phyloP scores from a whole-genome alignment of 2,329 filamentous ascomycete species.

The Alternaria triticimaculans region DNA sequence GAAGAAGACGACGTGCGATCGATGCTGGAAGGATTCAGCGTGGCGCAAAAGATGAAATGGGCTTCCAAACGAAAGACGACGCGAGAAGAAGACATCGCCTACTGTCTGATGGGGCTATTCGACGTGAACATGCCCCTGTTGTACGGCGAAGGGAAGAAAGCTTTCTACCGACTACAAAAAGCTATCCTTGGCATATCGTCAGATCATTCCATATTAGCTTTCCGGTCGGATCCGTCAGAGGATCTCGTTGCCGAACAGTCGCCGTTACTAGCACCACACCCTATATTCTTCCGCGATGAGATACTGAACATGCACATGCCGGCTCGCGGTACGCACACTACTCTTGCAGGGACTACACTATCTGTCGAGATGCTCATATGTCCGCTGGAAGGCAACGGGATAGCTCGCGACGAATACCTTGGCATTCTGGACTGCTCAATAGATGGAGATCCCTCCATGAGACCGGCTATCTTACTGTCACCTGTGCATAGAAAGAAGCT shows the following conservation, averaged over 20 bases:
- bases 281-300: neutral
- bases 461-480: neutral
- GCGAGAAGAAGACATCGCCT: slow-evolving; percentile 22
- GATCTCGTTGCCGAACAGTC: neutral
- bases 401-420: neutral
- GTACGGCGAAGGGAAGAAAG: slow-evolving; percentile 35
- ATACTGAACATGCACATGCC: neutral
- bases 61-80: slow-evolving; percentile 5
- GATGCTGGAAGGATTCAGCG: neutral
- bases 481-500: neutral
- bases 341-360: neutral
- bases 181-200: slow-evolving; percentile 16
- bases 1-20: too few species aligned
- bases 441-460: neutral
- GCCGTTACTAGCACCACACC: neutral
- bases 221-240: neutral
- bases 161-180: slow-evolving; percentile 24
- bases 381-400: neutral
- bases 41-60: neutral
- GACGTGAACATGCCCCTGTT: slow-evolving; percentile 22
- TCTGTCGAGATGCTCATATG: neutral
- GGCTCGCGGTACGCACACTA: neutral
- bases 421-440: neutral
- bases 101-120: slow-evolving; percentile 29
- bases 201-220: neutral